Conservation (phyloP, 2,329 filamentous ascomycete genomes). For the Dissoconium aciculare region DNA sequence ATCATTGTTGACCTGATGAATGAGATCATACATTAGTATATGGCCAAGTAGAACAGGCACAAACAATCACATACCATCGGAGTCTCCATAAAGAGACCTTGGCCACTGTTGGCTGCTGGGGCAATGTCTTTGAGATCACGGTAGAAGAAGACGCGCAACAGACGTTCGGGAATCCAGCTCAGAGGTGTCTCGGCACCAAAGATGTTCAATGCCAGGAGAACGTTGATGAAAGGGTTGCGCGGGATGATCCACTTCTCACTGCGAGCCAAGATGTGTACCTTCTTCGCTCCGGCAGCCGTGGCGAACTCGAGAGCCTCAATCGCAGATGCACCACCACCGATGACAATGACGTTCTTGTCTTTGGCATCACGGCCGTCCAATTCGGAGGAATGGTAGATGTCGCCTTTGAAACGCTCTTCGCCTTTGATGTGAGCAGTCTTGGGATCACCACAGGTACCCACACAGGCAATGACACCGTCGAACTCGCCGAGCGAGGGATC, state of each 20-base stretch:
- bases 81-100: conserved; percentile 68
- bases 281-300: conserved; percentile 46
- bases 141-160: conserved; percentile 69
- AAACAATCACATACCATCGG: conserved; percentile 48
- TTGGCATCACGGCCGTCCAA: conserved; percentile 58
- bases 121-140: conserved; percentile 62
- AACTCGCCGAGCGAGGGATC: conserved; percentile 54
- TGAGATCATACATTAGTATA: no score
- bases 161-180: conserved; percentile 61
- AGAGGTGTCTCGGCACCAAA: conserved; percentile 57
- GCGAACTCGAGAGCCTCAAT: conserved; percentile 75
- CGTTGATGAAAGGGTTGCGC: conserved; percentile 59
- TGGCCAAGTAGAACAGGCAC: no score
- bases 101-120: conserved; percentile 38
- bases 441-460: conserved; percentile 67
- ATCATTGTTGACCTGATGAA: conserved; percentile 58
- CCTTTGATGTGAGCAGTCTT: conserved; percentile 57
- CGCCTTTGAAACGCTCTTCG: conserved; percentile 57
- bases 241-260: conserved; percentile 33
- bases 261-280: conserved; percentile 58
- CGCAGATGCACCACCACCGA: conserved; percentile 67
- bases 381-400: conserved; percentile 60
- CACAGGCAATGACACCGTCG: conserved; percentile 61
- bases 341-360: conserved; percentile 59
- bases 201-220: conserved; percentile 60